A percentile compares a stretch with the other conserved stretches of the same genome.
Conservation (phyloP, 1,284 basidiomycete genomes). For the Malassezia cuniculi region DNA sequence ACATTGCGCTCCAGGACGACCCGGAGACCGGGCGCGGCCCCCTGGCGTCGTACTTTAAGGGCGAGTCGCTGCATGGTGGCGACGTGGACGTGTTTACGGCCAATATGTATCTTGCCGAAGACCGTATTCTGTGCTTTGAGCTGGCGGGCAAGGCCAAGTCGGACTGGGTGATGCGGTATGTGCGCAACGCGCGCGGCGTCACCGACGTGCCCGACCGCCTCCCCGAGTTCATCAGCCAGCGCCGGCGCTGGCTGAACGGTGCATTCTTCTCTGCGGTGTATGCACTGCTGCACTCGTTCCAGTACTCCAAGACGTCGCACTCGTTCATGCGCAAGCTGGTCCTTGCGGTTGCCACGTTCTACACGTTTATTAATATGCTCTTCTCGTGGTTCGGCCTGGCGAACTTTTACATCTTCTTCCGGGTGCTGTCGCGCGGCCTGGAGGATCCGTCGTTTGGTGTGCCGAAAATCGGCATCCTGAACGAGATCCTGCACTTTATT, state of each 20-base stretch:
- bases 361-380: slow-evolving; percentile 73
- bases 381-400: slow-evolving; percentile 83
- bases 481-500: slow-evolving; percentile 66
- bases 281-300: slow-evolving; percentile 56
- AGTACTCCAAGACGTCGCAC: slow-evolving; percentile 74
- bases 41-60: slow-evolving; percentile 82
- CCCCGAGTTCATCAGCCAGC: slow-evolving; percentile 38
- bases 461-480: slow-evolving; percentile 61
- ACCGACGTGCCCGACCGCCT: slow-evolving; percentile 39
- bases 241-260: slow-evolving; percentile 41
- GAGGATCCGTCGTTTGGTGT: slow-evolving; percentile 64
- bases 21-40: slow-evolving; percentile 62
- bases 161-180: slow-evolving; percentile 40
- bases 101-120: slow-evolving; percentile 43
- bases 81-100: slow-evolving; percentile 40
- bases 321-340: slow-evolving; percentile 61
- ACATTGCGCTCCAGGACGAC: slow-evolving; percentile 82
- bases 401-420: slow-evolving; percentile 93
- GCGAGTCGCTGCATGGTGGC: slow-evolving; percentile 55
- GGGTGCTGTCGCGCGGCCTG: slow-evolving; percentile 75
- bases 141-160: slow-evolving; percentile 46
- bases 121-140: slow-evolving; percentile 42
- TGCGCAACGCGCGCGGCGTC: slow-evolving; percentile 38
- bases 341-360: slow-evolving; percentile 68
- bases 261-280: slow-evolving; percentile 55